Evolutionary conservation across 352 stramenopile genomes (phyloP).

Genomic region (Phytophthora crassamura): DNA sequence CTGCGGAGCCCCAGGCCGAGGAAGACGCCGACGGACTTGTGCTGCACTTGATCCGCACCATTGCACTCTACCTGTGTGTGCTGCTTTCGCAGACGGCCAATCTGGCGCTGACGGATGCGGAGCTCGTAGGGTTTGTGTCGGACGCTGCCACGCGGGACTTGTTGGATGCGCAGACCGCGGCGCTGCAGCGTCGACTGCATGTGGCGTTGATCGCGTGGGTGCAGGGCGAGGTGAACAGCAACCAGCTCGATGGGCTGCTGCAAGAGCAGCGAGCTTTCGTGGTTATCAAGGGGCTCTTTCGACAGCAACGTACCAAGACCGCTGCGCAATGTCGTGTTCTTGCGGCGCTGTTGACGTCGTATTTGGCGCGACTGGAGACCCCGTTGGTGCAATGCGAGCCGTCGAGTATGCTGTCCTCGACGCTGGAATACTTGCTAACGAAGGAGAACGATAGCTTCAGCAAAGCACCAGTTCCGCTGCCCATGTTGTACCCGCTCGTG

Average conservation of each 20-base stretch:
- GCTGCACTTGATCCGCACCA: constrained; percentile 68
- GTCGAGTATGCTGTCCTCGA: constrained; percentile 62
- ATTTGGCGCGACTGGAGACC: constrained; percentile 47
- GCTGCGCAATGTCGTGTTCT: constrained; percentile 49
- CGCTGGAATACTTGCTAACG: constrained; percentile 68
- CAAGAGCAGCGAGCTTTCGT: constrained; percentile 61
- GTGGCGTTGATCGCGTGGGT: constrained; percentile 48
- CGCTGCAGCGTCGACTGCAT: constrained; percentile 48
- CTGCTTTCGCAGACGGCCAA: constrained; percentile 52
- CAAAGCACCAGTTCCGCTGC: constrained; percentile 34
- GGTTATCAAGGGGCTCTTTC: constrained; percentile 60
- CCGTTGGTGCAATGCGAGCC: constrained; percentile 63
- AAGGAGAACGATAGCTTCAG: constrained; percentile 26
- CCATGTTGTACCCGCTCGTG: constrained; percentile 71
- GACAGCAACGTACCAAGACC: constrained; percentile 46
- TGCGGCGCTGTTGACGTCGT: constrained; percentile 48
- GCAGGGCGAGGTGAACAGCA: constrained; percentile 53
- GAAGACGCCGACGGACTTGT: constrained; percentile 41
- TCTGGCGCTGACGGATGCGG: constrained; percentile 41
- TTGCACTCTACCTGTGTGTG: constrained; percentile 70
- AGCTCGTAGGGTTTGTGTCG: constrained; percentile 33
- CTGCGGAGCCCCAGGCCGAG: constrained; percentile 6
- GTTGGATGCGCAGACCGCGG: constrained; percentile 38
- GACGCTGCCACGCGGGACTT: constrained; percentile 28
- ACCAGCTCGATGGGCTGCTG: constrained; percentile 70